Percentiles rank a stretch among this genome's conserved stretches.
Conservation (phyloP, 2,329 filamentous ascomycete species). For the Cadophora gregata region DNA sequence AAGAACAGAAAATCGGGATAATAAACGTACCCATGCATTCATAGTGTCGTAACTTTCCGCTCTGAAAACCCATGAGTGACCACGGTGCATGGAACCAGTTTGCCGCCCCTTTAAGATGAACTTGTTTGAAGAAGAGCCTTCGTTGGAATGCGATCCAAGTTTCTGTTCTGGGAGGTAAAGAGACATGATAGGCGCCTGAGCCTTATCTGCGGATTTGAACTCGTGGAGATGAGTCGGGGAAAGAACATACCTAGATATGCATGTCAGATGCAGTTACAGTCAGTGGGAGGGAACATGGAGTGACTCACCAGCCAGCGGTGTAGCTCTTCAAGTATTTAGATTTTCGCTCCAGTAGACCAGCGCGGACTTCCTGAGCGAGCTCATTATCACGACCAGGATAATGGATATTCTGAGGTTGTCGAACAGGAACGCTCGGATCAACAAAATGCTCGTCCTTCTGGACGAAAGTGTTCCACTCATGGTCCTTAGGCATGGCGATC, state of each 20-base stretch:
- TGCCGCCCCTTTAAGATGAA: conserved; percentile 98
- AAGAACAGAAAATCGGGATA: not conserved
- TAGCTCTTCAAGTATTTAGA: conserved; percentile 95
- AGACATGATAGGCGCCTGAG: conserved; percentile 92
- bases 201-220: conserved; percentile 97
- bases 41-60: conserved; percentile 86
- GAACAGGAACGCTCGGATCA: conserved; percentile 79
- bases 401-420: conserved; percentile 80
- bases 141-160: conserved; percentile 86
- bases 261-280: conserved; percentile 10
- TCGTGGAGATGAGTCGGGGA: conserved; percentile 97
- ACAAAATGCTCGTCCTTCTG: conserved; percentile 84
- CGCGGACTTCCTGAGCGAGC: conserved; percentile 82
- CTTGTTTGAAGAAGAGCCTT: conserved; percentile 88
- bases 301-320: conserved; percentile 69
- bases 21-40: conserved; percentile 73
- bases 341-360: conserved; percentile 93
- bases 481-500: conserved; percentile 90
- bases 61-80: conserved; percentile 75
- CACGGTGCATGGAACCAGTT: conserved; percentile 88
- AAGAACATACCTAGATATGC: conserved; percentile 77
- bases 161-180: conserved; percentile 95
- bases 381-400: conserved; percentile 89
- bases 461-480: conserved; percentile 85
- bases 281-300: not conserved